Evolutionary conservation across 2,329 filamentous ascomycete genomes (phyloP).

Genomic region (Fusarium coffeatum): DNA sequence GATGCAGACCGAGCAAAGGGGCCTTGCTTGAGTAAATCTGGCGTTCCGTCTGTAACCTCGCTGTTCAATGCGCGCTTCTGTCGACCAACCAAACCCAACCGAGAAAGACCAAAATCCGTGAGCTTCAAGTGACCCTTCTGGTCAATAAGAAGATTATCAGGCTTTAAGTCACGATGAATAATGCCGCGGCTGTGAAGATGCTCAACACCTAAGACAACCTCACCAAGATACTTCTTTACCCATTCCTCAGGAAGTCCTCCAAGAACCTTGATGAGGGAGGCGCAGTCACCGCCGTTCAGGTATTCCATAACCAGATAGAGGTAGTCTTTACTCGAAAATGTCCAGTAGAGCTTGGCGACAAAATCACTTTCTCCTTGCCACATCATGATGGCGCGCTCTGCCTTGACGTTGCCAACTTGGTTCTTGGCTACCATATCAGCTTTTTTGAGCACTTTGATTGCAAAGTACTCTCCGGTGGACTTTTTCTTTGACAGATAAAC

Average conservation of each 20-base stretch:
- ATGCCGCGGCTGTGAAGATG: slow-evolving; percentile 95
- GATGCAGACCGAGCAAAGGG: slow-evolving; percentile 89
- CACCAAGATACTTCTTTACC: slow-evolving; percentile 96
- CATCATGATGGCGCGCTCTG: slow-evolving; percentile 99
- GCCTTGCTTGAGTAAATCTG: slow-evolving; percentile 91
- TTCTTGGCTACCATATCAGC: slow-evolving; percentile 99
- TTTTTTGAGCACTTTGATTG: slow-evolving; percentile 98
- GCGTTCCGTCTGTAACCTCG: slow-evolving; percentile 81
- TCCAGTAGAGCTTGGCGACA: slow-evolving; percentile 99
- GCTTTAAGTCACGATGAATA: slow-evolving; percentile 96
- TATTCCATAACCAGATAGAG: slow-evolving; percentile 99
- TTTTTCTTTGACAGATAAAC: slow-evolving; percentile 99
- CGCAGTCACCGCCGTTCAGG: slow-evolving; percentile 95
- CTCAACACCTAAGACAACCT: slow-evolving; percentile 96
- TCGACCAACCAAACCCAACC: slow-evolving; percentile 95
- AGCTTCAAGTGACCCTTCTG: slow-evolving; percentile 96
- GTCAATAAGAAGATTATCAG: slow-evolving; percentile 96
- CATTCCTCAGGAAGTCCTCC: slow-evolving; percentile 95
- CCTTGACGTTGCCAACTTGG: slow-evolving; percentile 98
- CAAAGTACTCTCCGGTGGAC: slow-evolving; percentile 96
- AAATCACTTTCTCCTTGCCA: slow-evolving; percentile 99
- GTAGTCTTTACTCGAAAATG: slow-evolving; percentile 99
- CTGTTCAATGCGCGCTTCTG: slow-evolving; percentile 92
- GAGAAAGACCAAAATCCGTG: slow-evolving; percentile 95
- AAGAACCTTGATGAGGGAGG: slow-evolving; percentile 93